Evolutionary conservation across 495 filamentous ascomycete species (phyloP), one percentile per base, ranked within the genome.

Genomic region (Daldinia vernicosa): DNA sequence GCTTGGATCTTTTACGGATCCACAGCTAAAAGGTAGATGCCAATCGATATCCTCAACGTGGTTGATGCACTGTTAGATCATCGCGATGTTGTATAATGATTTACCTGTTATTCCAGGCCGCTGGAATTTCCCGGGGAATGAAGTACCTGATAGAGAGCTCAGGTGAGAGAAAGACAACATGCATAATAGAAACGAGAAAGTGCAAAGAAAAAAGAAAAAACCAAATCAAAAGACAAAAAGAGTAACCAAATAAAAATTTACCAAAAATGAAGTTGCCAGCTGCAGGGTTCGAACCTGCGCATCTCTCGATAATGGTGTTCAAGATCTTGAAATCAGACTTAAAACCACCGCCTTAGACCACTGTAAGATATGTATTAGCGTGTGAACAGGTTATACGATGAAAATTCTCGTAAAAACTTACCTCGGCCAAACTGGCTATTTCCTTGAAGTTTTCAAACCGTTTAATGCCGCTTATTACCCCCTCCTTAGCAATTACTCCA

Each of bases 261-360:
- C 57, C 57, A 58, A 45, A 40, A 55, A 14, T 53, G 12, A 15
- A 27, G 40, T 72, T 72, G 69, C 69, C 64, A 72, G 69, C 69
- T 72, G 69, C 69, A 67, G 63, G 63, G 69, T 72, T 72, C 69
- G 69, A 72, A 72, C 69, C 69, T 71, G 63, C 69, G 69, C 63
- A 71, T 71, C 69, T 71, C 63, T 72, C 69, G 69, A 72, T 67
- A 72, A 72, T 72, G 69, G 69, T 72, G 69, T 72, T 54, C 63
- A 72, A 72, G 63, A 60, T 60, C 19, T 17, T 14, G 32, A 0
- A 19, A 57, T 58, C 12, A 33, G 47, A 72, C 63, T 72, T 72
- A 67, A 67, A 64, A 72, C 69, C 63, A 72, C 69, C 69, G 69
- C 69, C 69, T 71, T 71, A 71, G 58, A 66, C 69, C 63, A 62